Percentiles rank a stretch among this genome's conserved stretches.
These are phyloP conservation scores for Nitzschia sp. DNA, from an alignment of 108 stramenopile genomes.

Conservation along the genomic window DNA sequence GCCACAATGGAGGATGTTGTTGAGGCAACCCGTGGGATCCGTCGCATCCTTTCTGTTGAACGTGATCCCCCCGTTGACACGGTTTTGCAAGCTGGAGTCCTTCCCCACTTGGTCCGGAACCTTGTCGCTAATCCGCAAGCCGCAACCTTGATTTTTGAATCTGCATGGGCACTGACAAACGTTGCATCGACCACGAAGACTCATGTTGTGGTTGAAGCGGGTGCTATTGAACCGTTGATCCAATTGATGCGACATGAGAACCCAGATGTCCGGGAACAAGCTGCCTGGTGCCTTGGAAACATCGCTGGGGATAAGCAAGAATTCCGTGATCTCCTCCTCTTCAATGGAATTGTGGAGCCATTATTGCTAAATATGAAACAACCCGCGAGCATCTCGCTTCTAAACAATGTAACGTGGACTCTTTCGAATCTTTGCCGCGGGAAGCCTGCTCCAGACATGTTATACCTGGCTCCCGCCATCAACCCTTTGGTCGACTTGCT, in stretches of 20 bases:
- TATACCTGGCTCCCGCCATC: constrained; percentile 52
- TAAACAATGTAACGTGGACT: constrained; percentile 88
- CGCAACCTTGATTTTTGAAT: constrained; percentile 84
- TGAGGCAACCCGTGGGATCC: constrained; percentile 62
- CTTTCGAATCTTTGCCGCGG: constrained; percentile 95
- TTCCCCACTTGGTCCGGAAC: constrained; percentile 73
- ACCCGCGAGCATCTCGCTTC: constrained; percentile 68
- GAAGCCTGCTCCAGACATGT: constrained; percentile 75
- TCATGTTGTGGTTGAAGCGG: constrained; percentile 66
- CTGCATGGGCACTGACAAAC: constrained; percentile 95
- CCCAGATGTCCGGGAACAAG: constrained; percentile 91
- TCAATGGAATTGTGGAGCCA: constrained; percentile 51
- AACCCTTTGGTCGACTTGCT: constrained; percentile 36
- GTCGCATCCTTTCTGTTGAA: constrained; percentile 84
- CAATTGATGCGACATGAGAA: constrained; percentile 54
- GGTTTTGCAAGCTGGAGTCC: constrained; percentile 66
- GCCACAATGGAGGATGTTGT: constrained; percentile 37
- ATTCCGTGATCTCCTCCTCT: constrained; percentile 73
- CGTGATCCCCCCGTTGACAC: constrained; percentile 83
- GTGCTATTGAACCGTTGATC: constrained; percentile 71
- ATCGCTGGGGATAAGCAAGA: constrained; percentile 88
- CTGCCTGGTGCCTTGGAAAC: constrained; percentile 96
- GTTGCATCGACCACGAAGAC: constrained; percentile 85
- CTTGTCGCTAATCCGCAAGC: constrained; percentile 44
- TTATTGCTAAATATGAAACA: constrained; percentile 69